Conservation (phyloP, 352 stramenopile genomes). For the Globisporangium barbulae region DNA sequence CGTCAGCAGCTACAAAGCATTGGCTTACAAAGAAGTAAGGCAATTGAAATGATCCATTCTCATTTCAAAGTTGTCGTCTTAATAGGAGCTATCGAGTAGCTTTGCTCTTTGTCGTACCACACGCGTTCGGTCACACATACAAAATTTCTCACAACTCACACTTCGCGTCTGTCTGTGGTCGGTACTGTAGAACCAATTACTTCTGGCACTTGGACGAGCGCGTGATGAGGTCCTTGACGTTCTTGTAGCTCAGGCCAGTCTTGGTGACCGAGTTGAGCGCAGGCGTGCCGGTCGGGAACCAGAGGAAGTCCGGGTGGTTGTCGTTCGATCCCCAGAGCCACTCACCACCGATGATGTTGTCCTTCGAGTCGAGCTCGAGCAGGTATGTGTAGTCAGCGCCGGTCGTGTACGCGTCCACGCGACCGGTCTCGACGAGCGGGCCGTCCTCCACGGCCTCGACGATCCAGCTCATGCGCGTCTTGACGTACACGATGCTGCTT, state of each 20-base stretch:
- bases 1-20: too few species aligned
- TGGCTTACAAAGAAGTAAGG: too few species aligned
- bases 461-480: slow-evolving; percentile 18
- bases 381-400: slow-evolving; percentile 15
- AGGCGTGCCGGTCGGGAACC: slow-evolving; percentile 13
- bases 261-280: slow-evolving; percentile 1
- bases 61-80: too few species aligned
- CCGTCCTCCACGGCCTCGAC: slow-evolving; percentile 12
- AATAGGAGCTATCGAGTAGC: too few species aligned
- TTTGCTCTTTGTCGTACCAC: too few species aligned
- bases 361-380: slow-evolving; percentile 6
- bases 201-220: slow-evolving; percentile 12
- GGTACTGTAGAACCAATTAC: neutral
- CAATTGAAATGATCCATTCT: too few species aligned
- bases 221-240: slow-evolving; percentile 7
- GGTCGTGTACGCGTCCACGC: slow-evolving; percentile 10
- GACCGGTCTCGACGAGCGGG: slow-evolving; percentile 12
- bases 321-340: slow-evolving; percentile 7
- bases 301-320: slow-evolving; percentile 20
- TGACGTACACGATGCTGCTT: slow-evolving; percentile 14
- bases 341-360: slow-evolving; percentile 18
- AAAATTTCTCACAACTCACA: too few species aligned
- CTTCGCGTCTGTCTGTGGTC: too few species aligned
- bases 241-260: slow-evolving; percentile 17
- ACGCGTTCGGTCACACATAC: too few species aligned